Conservation (phyloP, 106 monocot genomes). For the Acorus gramineus region DNA sequence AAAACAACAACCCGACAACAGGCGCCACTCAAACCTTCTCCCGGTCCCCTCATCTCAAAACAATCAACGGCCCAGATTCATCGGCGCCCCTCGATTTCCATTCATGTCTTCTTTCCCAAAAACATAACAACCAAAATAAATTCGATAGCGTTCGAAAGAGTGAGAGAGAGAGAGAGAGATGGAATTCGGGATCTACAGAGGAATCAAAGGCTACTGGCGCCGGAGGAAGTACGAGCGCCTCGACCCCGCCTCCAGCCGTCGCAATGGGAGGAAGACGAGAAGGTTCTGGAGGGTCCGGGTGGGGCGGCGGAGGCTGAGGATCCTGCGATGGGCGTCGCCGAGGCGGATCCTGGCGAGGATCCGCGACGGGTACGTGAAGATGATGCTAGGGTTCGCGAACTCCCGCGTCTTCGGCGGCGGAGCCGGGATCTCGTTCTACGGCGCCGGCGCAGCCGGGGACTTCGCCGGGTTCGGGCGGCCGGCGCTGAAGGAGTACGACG, state of each 20-base stretch:
- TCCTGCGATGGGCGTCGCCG: conserved; percentile 18
- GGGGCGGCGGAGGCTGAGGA: conserved; percentile 5
- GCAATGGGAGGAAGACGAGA: not conserved
- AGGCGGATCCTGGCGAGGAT: conserved; percentile 29
- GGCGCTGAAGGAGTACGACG: conserved; percentile 47
- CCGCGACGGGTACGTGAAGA: conserved; percentile 53
- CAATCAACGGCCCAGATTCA: too few relatives aligned
- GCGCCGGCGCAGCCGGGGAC: not conserved
- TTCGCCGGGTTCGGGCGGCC: conserved; percentile 9
- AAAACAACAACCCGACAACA: too few relatives aligned
- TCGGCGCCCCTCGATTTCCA: too few relatives aligned
- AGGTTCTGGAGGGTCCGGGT: conserved; percentile 29
- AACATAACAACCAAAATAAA: too few relatives aligned
- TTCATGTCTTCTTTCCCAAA: too few relatives aligned
- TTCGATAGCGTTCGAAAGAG: too few relatives aligned
- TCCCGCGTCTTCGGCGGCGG: conserved; percentile 9
- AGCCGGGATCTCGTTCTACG: conserved; percentile 17
- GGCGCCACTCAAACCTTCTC: too few relatives aligned
- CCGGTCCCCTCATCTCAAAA: too few relatives aligned
- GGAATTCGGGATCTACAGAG: too few relatives aligned
- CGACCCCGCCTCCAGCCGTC: conserved; percentile 1
- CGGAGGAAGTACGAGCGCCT: too few relatives aligned
- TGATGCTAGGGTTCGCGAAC: conserved; percentile 41
- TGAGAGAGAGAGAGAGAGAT: too few relatives aligned
- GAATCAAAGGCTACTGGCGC: too few relatives aligned